A percentile compares a stretch with the other conserved stretches of the same genome.
These are phyloP conservation scores for Lotus japonicus DNA, from an alignment of 306 rosid genomes.

Conservation along the genomic window DNA sequence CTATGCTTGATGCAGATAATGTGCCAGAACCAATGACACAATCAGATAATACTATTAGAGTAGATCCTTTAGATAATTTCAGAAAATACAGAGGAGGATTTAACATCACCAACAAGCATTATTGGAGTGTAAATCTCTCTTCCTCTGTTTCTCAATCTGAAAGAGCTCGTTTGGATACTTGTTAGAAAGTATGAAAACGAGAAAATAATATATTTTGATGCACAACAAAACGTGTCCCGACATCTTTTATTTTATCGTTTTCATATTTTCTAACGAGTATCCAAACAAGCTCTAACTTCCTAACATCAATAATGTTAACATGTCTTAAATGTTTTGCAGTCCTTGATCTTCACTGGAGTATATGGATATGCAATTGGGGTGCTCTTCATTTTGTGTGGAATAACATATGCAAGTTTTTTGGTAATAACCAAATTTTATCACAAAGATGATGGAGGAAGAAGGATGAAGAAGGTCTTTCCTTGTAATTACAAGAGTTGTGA, in stretches of 20 bases:
- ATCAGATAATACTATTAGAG: slow-evolving; percentile 49
- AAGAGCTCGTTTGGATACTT: too few species aligned
- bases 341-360: slow-evolving; percentile 59
- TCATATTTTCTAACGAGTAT: too few species aligned
- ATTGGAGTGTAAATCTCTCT: slow-evolving; percentile 67
- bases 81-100: slow-evolving; percentile 68
- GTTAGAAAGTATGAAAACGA: too few species aligned
- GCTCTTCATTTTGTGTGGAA: slow-evolving; percentile 64
- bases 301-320: slow-evolving; percentile 6
- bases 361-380: slow-evolving; percentile 64
- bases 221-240: too few species aligned
- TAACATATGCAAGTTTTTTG: slow-evolving; percentile 37
- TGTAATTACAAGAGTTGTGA: slow-evolving; percentile 36
- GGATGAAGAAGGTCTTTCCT: slow-evolving; percentile 25
- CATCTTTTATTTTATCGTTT: too few species aligned
- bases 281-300: not conserved
- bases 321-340: slow-evolving; percentile 35
- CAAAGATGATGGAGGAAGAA: slow-evolving; percentile 24
- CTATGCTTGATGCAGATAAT: slow-evolving; percentile 28
- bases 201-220: too few species aligned
- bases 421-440: slow-evolving; percentile 16
- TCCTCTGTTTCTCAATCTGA: not conserved
- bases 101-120: slow-evolving; percentile 74
- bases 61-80: slow-evolving; percentile 56
- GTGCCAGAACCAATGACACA: slow-evolving; percentile 23